These are phyloP conservation scores for Chenopodium quinoa DNA, from an alignment of 148 eudicot genomes.

Conservation along the genomic window DNA sequence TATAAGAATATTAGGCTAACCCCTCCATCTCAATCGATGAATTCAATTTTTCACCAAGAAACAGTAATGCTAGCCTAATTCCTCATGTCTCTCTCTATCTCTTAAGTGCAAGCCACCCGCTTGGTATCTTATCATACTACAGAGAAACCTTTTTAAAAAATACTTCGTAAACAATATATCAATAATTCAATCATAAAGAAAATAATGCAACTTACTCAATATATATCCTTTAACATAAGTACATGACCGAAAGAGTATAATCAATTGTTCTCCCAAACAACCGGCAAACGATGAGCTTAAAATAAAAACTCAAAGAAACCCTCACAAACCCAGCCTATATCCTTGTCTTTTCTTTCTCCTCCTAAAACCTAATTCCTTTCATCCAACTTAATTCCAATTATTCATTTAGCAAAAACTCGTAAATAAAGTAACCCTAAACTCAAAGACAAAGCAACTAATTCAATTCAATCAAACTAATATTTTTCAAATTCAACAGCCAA, in stretches of 20 bases:
- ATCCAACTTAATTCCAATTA: not conserved
- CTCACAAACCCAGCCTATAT: not conserved
- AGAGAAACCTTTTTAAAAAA: not conserved
- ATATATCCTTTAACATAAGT: no score
- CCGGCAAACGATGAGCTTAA: not conserved
- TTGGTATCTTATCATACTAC: not conserved
- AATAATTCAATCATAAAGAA: not conserved
- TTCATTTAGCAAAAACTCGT: not conserved
- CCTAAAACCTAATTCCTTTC: not conserved
- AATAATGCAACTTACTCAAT: not conserved
- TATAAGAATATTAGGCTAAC: no score
- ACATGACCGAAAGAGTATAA: no score
- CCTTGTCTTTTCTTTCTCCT: not conserved
- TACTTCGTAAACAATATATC: no score
- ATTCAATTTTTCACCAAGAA: not conserved
- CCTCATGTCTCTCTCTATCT: not conserved
- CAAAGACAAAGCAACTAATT: not conserved
- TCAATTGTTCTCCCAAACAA: no score
- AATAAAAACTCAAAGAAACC: not conserved
- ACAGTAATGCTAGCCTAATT: not conserved
- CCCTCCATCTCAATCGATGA: not conserved
- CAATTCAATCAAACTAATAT: no score
- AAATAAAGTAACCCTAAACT: not conserved
- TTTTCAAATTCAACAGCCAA: no score
- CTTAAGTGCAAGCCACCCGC: not conserved